A percentile compares a stretch with the other conserved stretches of the same genome.
phyloP scores from a whole-genome alignment of 2,329 filamentous ascomycete genomes.

The Trematosphaeria pertusa region DNA sequence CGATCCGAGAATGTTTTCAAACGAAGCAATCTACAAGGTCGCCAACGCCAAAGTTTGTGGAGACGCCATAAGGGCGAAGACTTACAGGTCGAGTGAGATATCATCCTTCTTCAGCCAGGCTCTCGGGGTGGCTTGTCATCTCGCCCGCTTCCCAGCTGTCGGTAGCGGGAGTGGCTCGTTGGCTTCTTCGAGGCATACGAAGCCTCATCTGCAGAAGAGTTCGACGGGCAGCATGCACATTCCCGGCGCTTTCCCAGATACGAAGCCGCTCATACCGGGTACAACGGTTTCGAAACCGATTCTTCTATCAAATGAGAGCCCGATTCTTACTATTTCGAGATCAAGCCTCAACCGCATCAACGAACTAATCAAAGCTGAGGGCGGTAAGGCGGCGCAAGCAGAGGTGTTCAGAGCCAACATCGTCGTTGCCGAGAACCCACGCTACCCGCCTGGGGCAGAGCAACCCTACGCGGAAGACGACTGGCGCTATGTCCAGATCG shows the following conservation, averaged over 20 bases:
- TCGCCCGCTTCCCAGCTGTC: conserved; percentile 79
- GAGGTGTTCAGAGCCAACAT: conserved; percentile 91
- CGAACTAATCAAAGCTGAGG: conserved; percentile 67
- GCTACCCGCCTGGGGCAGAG: conserved; percentile 53
- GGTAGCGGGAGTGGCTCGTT: conserved; percentile 60
- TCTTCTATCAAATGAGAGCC: conserved; percentile 89
- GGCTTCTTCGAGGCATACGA: conserved; percentile 70
- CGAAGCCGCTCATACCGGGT: conserved; percentile 54
- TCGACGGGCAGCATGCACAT: conserved; percentile 45
- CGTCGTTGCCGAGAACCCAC: conserved; percentile 64
- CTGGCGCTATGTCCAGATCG: conserved; percentile 75
- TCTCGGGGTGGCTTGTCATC: conserved; percentile 78
- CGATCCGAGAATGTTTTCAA: conserved; percentile 65
- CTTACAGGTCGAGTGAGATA: conserved; percentile 71
- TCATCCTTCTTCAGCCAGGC: conserved; percentile 78
- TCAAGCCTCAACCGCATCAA: conserved; percentile 84
- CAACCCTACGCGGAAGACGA: conserved; percentile 79
- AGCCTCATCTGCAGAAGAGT: conserved; percentile 69
- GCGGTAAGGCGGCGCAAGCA: conserved; percentile 70
- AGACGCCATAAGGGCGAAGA: conserved; percentile 73
- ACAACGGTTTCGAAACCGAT: conserved; percentile 66
- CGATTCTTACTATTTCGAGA: conserved; percentile 83
- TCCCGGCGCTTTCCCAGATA: conserved; percentile 62
- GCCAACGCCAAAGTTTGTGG: conserved; percentile 78
- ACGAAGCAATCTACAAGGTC: conserved; percentile 46